Evolutionary conservation across 495 filamentous ascomycete species (phyloP), one percentile per base, ranked within the genome.

Genomic region (Penicillium pancosmium): DNA sequence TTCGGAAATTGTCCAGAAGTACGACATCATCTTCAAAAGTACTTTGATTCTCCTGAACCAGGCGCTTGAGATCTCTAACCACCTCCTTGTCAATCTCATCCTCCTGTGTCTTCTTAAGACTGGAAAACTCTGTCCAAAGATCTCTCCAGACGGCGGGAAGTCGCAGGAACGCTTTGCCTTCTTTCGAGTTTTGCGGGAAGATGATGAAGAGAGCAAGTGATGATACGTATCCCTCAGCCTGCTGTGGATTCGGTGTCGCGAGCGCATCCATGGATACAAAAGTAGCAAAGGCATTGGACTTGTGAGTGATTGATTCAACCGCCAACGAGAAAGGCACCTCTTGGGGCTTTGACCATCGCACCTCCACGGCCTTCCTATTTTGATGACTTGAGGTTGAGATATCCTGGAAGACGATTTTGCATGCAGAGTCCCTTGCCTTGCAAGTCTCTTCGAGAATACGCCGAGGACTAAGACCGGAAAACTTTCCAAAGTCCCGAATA

Each of bases 181-280:
- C 94, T 66, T 89, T 93, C 4, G 82, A 81, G 23, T 83, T 92
- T 18, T 82, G 79, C 5, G 85, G 82, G 60, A 92, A 97, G 1
- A 98, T 73, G 21, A 89, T 78, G 68, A 94, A 95, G 13, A 98
- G 74, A 16, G 87, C 91, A 21, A 86, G 78, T 2, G 93, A 96
- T 5, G 91, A 90, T 44, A 96, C 84, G 63, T 86, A 97, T 9
- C 85, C 84, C 70, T 97, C 92, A 9, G 93, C 92, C 68, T 98
- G 94, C 60, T 86, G 84, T 2, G 78, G 47, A 46, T 88, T 88
- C 0, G 91, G 87, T 10, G 92, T 88, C n/a, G 91, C 85, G 41
- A 95, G 69, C 0, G 81, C 76, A 12, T 76, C 78, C 92, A 96
- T 96, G 36, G 86, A 88, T 54, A 92, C 83, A 52, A 73, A 78